These are phyloP conservation scores for Aphanocladium album DNA, from an alignment of 2,329 filamentous ascomycete genomes.

Conservation along the genomic window DNA sequence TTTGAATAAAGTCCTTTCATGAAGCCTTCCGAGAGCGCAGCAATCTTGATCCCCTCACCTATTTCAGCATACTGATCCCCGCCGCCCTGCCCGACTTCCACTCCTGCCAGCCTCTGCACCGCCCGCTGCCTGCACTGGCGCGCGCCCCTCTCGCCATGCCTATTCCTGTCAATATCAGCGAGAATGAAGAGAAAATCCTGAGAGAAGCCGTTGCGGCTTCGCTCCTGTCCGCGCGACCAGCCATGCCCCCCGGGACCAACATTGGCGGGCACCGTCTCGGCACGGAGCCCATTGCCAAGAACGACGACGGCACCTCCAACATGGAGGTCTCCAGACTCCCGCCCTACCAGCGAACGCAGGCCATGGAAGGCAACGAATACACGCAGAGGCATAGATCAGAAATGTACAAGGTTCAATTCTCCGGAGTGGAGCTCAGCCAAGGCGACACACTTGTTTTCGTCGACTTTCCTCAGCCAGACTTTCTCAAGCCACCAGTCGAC, in stretches of 20 bases:
- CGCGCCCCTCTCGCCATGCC: too few relatives aligned
- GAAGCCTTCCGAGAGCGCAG: too few relatives aligned
- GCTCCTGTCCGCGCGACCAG: neutral
- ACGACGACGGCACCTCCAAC: neutral
- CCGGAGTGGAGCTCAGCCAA: conserved; percentile 16
- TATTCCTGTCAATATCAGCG: too few relatives aligned
- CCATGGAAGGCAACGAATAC: neutral
- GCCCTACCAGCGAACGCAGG: neutral
- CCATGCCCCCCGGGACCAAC: neutral
- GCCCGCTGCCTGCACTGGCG: too few relatives aligned
- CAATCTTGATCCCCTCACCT: too few relatives aligned
- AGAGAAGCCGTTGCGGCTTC: neutral
- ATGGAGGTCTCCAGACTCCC: neutral
- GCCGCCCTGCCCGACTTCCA: too few relatives aligned
- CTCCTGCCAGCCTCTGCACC: too few relatives aligned
- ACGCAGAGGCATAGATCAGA: neutral
- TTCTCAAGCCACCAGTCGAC: conserved; percentile 21
- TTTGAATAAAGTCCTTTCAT: neutral
- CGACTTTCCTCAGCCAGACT: conserved; percentile 28
- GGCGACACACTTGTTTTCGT: conserved; percentile 44
- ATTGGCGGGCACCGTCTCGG: neutral
- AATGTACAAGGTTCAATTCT: conserved; percentile 16
- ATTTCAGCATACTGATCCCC: too few relatives aligned
- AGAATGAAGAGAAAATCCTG: neutral
- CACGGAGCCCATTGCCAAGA: neutral